Evolutionary conservation across 768 basidiomycete genomes (phyloP), one percentile per base, ranked within the genome.

Genomic region (Cystobasidium onofrii): DNA sequence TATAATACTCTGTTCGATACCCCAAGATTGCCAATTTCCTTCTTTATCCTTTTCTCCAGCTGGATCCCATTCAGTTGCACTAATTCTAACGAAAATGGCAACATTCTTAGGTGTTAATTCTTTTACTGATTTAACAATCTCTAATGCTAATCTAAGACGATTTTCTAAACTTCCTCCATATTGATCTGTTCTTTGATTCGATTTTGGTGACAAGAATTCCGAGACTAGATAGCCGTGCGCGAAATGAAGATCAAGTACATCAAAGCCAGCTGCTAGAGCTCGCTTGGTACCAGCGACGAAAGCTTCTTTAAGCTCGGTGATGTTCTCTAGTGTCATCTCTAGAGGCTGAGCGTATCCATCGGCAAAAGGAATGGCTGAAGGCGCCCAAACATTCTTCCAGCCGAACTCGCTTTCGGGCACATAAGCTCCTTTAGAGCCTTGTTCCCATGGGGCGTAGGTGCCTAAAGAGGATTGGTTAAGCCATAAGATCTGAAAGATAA

Each of bases 11-110:
- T 92, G 91, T 78, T 90, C 87, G 64, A 90, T 82, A 13, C 90
- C 90, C 89, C 90, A 90, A 64, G 86, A 84, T 73, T 83, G 84
- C 86, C 86, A 90, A 67, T 81, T 80, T 17, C 85, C 87, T 23
- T 86, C 79, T 7, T 79, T 82, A 13, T 85, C 84, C 79, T 83
- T 84, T 81, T 86, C 89, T 0, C 87, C 86, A 1, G 85, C 80
- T 2, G 83, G 82, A 10, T 85, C 86, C 87, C 88, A 90, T 74
- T 91, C 89, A 13, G 83, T 82, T 13, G 87, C 89, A 66, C 86
- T 87, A 60, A 90, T 81, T 25, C 90, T 84, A 62, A 88, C 86
- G 81, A 91, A 90, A 15, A 92, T 83, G 1, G 90, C 89, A 73
- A 86, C 87, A 65, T 85, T 75, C 25, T 75, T 81, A 1, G 83